These are phyloP conservation scores for Parietaria judaica DNA, from an alignment of 306 rosid species.

Conservation along the genomic window DNA sequence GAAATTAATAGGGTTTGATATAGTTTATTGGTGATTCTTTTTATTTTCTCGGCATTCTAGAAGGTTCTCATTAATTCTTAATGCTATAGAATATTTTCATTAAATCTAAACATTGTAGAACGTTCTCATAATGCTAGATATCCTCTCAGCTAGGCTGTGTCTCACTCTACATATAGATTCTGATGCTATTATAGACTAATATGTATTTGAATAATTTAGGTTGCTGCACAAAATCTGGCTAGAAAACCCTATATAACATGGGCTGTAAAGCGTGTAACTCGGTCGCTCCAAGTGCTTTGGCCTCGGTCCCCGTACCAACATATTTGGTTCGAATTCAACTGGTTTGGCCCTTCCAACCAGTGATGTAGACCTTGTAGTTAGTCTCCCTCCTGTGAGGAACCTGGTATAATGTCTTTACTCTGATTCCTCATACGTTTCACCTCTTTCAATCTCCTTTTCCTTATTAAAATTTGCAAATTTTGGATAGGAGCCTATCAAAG, in stretches of 20 bases:
- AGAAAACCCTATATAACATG: conserved; percentile 86
- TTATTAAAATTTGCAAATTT: conserved; percentile 7
- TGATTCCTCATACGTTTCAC: conserved; percentile 6
- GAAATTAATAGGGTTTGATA: no score
- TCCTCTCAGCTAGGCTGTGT: neutral
- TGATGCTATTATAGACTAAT: neutral
- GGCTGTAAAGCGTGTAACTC: conserved; percentile 92
- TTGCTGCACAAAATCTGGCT: conserved; percentile 69
- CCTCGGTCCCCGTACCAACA: conserved; percentile 89
- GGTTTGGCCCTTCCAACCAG: conserved; percentile 94
- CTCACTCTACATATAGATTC: neutral
- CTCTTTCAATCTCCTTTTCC: conserved; percentile 7
- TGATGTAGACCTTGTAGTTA: conserved; percentile 95
- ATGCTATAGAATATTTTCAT: no score
- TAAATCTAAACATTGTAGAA: no score
- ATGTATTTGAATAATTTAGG: conserved; percentile 36
- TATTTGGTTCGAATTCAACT: conserved; percentile 89
- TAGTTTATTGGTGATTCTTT: no score
- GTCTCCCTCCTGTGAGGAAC: conserved; percentile 96
- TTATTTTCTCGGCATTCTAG: no score
- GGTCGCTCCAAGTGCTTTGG: conserved; percentile 93
- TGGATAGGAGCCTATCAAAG: conserved; percentile 88
- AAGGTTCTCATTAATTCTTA: no score
- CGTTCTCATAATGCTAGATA: no score
- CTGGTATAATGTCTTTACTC: conserved; percentile 40